These are phyloP conservation scores for Hanseniaspora lachancei DNA, from an alignment of 805 yeast genomes.

Conservation along the genomic window DNA sequence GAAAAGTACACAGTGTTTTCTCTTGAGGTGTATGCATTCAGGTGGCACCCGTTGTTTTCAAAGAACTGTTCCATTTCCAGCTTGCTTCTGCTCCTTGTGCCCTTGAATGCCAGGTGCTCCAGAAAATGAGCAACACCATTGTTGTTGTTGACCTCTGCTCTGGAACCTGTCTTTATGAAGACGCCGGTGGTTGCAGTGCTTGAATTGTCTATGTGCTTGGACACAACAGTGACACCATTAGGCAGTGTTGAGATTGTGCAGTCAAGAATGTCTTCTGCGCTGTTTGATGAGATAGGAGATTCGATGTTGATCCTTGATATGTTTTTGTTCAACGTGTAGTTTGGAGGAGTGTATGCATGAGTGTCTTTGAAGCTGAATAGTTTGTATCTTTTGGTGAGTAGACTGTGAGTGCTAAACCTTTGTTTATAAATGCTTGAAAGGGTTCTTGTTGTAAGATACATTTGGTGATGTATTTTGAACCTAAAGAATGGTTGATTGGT, in stretches of 20 bases:
- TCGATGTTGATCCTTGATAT: background rate
- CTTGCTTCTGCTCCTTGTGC: constrained; percentile 73
- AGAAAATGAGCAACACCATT: constrained; percentile 97
- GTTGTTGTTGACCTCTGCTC: constrained; percentile 74
- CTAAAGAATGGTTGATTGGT: background rate
- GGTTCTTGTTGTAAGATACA: background rate
- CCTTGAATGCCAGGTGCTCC: constrained; percentile 94
- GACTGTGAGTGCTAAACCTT: background rate
- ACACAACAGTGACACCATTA: constrained; percentile 92
- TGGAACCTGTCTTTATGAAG: constrained; percentile 96
- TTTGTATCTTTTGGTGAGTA: background rate
- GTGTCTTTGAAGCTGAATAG: background rate
- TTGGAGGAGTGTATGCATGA: background rate
- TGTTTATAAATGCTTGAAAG: too few relatives aligned
- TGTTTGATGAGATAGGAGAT: constrained; percentile 3
- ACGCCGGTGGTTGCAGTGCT: constrained; percentile 95
- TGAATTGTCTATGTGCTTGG: constrained; percentile 75
- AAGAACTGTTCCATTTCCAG: constrained; percentile 77
- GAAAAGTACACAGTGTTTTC: constrained; percentile 97
- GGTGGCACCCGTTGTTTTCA: constrained; percentile 91
- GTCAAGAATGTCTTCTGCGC: constrained; percentile 1
- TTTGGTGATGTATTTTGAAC: background rate
- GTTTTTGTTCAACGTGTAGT: background rate
- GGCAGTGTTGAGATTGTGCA: constrained; percentile 52
- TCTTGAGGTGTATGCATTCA: constrained; percentile 96